Percentiles rank a stretch among this genome's conserved stretches.
These are phyloP conservation scores for Solanum stenotomum DNA, from an alignment of 257 asterid species.

Conservation along the genomic window DNA sequence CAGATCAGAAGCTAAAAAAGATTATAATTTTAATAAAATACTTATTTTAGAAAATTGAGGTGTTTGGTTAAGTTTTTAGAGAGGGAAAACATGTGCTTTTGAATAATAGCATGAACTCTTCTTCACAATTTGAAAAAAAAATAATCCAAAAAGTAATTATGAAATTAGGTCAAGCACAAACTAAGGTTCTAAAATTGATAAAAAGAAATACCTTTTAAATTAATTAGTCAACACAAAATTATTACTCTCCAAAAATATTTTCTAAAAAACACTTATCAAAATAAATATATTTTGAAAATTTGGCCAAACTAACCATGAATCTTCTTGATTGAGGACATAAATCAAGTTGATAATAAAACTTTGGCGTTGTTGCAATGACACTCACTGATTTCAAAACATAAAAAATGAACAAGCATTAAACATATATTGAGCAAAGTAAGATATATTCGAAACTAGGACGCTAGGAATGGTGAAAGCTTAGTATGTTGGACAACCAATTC, in stretches of 20 bases:
- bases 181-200: no score
- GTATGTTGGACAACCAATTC: not conserved
- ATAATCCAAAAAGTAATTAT: not conserved
- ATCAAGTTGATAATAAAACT: not conserved
- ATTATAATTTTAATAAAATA: no score
- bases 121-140: no score
- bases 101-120: no score
- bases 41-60: no score
- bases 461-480: not conserved
- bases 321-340: not conserved
- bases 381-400: not conserved
- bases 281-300: not conserved
- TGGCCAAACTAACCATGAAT: not conserved
- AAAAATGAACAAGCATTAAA: not conserved
- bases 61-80: no score
- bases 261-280: not conserved
- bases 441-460: not conserved
- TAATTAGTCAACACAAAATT: not conserved
- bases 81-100: no score
- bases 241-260: not conserved
- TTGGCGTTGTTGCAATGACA: not conserved
- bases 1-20: no score
- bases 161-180: not conserved
- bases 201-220: no score
- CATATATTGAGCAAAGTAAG: not conserved